Evolutionary conservation across 2,329 filamentous ascomycete species (phyloP), one percentile per base, ranked within the genome.

Genomic region (Cladosporium sp.): DNA sequence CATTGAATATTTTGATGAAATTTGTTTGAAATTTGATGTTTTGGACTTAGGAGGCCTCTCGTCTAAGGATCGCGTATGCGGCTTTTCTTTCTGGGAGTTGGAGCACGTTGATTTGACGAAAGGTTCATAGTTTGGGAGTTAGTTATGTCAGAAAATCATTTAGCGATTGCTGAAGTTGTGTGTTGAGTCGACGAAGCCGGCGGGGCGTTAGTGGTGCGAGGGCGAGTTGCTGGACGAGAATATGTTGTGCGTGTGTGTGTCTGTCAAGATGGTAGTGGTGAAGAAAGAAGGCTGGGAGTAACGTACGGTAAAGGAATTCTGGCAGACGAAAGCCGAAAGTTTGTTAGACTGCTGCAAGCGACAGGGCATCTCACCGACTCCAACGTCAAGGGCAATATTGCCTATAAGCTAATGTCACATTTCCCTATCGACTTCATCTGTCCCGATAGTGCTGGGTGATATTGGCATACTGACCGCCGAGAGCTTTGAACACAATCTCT

Each of bases 1-100:
- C 62, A 64, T 64, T 46, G 52, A 18, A 46, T 29, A 28, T 5
- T 35, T 33, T 2, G 14, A 29, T 52, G n/a, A 21, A 14, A 26
- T 16, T 14, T 52, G 1, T 26, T 37, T 62, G 8, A 12, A 14
- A 11, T 52, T 40, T 53, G 31, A n/a, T 7, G 28, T 10, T 40
- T 44, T 59, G 21, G 23, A 46, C 35, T 57, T 46, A 33, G 52
- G 18, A 50, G 62, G 52, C 53, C 53, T 56, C 40, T 50, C 52
- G 62, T 64, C 44, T 64, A 64, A 50, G 62, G 62, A 58, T 64
- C 52, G 62, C 62, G 62, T 64, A 57, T 64, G 35, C 62, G 62
- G 53, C 52, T 64, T 64, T 64, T 64, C 53, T 64, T 64, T 58
- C 55, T 49, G 52, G 52, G 62, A 64, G 62, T 29, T 64, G 59